Evolutionary conservation across 2,329 filamentous ascomycete genomes (phyloP).

Genomic region (Leptodontidium sp.): DNA sequence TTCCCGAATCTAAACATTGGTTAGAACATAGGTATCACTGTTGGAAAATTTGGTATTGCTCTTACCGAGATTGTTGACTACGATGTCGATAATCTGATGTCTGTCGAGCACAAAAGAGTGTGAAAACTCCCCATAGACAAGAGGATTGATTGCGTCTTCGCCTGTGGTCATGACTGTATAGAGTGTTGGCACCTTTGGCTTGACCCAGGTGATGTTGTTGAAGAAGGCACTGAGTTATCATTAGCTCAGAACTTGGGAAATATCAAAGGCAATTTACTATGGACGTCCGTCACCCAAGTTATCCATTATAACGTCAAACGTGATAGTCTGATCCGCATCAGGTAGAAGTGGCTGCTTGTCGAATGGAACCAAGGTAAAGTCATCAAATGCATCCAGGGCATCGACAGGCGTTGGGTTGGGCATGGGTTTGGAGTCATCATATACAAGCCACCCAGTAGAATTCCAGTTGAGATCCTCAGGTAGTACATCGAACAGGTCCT

Average conservation of each 20-base stretch:
- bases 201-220: constrained; percentile 70
- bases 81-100: constrained; percentile 72
- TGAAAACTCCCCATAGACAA: constrained; percentile 71
- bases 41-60: background rate
- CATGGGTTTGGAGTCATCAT: constrained; percentile 56
- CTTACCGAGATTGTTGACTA: constrained; percentile 73
- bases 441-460: constrained; percentile 70
- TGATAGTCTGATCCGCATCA: constrained; percentile 68
- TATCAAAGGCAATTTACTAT: constrained; percentile 57
- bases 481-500: constrained; percentile 68
- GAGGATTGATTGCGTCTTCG: constrained; percentile 60
- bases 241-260: constrained; percentile 1
- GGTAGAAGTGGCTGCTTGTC: constrained; percentile 69
- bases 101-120: constrained; percentile 74
- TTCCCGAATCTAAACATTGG: constrained; percentile 61
- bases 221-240: constrained; percentile 55
- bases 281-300: constrained; percentile 72
- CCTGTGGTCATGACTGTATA: constrained; percentile 70
- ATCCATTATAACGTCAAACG: constrained; percentile 71
- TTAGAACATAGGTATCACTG: constrained; percentile 3
- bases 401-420: constrained; percentile 63
- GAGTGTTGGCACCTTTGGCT: constrained; percentile 71
- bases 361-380: constrained; percentile 73
- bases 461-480: constrained; percentile 74
- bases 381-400: constrained; percentile 74